A percentile compares a stretch with the other conserved stretches of the same genome.
Evolutionary conservation across 1,284 basidiomycete species (phyloP).

Genomic region (Polyporus tsugae): DNA sequence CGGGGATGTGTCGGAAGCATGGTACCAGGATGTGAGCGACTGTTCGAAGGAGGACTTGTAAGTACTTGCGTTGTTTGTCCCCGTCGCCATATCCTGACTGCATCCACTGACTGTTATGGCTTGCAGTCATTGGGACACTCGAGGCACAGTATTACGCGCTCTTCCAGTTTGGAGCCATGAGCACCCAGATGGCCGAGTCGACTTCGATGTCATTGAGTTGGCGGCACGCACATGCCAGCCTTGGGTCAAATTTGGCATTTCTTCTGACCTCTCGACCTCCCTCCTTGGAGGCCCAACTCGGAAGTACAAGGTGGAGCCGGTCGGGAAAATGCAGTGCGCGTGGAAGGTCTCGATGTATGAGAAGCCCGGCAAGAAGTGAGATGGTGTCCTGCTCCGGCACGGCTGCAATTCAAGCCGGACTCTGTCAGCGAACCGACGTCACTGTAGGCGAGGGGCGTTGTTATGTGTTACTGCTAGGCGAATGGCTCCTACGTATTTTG

Average conservation of each 20-base stretch:
- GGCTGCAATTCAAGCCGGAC: constrained; percentile 65
- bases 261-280: constrained; percentile 47
- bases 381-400: constrained; percentile 59
- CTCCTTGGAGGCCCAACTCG: constrained; percentile 43
- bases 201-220: constrained; percentile 75
- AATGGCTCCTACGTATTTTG: too few relatives aligned
- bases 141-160: constrained; percentile 72
- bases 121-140: constrained; percentile 73
- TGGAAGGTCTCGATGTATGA: constrained; percentile 26
- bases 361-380: constrained; percentile 41
- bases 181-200: constrained; percentile 66
- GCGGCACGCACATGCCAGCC: constrained; percentile 55
- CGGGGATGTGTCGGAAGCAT: too few relatives aligned
- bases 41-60: constrained; percentile 76
- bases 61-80: constrained; percentile 55
- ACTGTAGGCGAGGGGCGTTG: constrained; percentile 37
- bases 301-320: constrained; percentile 32
- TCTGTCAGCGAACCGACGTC: constrained; percentile 59
- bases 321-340: constrained; percentile 21
- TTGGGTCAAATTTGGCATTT: constrained; percentile 75
- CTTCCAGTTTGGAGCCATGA: constrained; percentile 75
- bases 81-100: not conserved
- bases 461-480: too few relatives aligned
- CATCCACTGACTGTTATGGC: not conserved
- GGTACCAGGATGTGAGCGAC: too few relatives aligned